Evolutionary conservation across 768 basidiomycete species (phyloP), one percentile per base, ranked within the genome.

Genomic region (Exidia glandulosa): DNA sequence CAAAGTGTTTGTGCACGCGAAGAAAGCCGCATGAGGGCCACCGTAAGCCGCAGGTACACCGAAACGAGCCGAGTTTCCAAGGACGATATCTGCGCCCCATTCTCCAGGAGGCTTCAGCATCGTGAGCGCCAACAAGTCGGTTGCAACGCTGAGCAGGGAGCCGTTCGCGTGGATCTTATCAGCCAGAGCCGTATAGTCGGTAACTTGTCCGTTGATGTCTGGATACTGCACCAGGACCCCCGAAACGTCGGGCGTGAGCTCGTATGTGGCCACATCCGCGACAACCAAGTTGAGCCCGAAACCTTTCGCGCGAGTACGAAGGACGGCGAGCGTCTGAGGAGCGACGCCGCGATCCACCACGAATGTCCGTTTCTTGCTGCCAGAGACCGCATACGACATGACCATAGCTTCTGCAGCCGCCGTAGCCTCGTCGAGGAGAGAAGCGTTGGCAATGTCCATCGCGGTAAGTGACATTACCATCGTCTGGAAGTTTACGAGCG

Each of bases 1-100:
- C 59, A 98, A 75, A 63, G 80, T 83, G 60, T 98, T 92, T 23
- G 85, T 90, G 64, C 90, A 90, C 2, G 96, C 90, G 70, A 99
- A 98, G 80, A 98, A 99, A 0, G 91, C 96, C 23, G 88, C 95
- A 69, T 99, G 95, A 23, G 95, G 95, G 16, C 95, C 95, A 58
- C 95, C 95, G 71, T 93, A 96, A n/a, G 95, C 95, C 50, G 86
- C 82, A 23, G 95, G 94, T 16, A 99, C 95, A 68, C 96, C 96
- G 67, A 99, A 99, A 19, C 96, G 84, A 32, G 89, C 95, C 16
- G 93, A 92, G 71, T 95, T 97, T 37, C 96, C 96, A 50, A 95
- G 77, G 7, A 91, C 94, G 63, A 98, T 83, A 71, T 99, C 95
- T 32, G 94, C 94, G 57, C 95, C 95, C 93, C 95, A 98, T 77